Conservation (phyloP, 2,329 filamentous ascomycete species). For the Penicillium sp. region DNA sequence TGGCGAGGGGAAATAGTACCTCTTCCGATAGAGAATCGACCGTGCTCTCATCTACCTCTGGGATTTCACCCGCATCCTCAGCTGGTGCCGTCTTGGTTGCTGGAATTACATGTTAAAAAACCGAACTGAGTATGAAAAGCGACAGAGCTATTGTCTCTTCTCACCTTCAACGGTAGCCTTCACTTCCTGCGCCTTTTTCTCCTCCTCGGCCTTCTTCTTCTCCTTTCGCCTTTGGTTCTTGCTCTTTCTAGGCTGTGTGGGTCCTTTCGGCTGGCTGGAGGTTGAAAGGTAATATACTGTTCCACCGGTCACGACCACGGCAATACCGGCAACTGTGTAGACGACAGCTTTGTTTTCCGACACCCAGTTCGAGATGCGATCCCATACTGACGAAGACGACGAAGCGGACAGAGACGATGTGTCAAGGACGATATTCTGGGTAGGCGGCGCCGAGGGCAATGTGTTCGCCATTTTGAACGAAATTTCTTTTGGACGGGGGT, state of each 20-base stretch:
- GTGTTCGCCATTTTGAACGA: conserved; percentile 10
- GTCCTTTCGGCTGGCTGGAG: conserved; percentile 40
- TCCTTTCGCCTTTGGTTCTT: conserved; percentile 88
- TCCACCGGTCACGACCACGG: conserved; percentile 84
- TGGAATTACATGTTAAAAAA: conserved; percentile 14
- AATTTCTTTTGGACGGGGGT: not conserved
- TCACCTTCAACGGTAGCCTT: conserved; percentile 46
- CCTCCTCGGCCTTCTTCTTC: conserved; percentile 63
- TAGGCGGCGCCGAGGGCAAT: conserved; percentile 1
- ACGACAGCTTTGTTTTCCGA: conserved; percentile 93
- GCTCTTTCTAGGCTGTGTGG: conserved; percentile 59
- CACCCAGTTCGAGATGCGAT: conserved; percentile 85
- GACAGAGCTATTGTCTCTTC: not conserved
- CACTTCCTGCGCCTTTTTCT: conserved; percentile 48
- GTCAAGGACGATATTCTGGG: conserved; percentile 14
- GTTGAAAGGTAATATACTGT: conserved; percentile 79
- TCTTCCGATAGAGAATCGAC: conserved; percentile 45
- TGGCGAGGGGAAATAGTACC: conserved; percentile 29
- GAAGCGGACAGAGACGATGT: conserved; percentile 38
- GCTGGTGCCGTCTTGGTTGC: conserved; percentile 41
- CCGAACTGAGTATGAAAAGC: not conserved
- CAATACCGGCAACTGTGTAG: conserved; percentile 93
- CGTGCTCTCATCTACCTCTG: conserved; percentile 56
- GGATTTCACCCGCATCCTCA: conserved; percentile 64
- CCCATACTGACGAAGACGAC: conserved; percentile 71